Conservation (phyloP, 768 basidiomycete species). For the Suillus alpinus region DNA sequence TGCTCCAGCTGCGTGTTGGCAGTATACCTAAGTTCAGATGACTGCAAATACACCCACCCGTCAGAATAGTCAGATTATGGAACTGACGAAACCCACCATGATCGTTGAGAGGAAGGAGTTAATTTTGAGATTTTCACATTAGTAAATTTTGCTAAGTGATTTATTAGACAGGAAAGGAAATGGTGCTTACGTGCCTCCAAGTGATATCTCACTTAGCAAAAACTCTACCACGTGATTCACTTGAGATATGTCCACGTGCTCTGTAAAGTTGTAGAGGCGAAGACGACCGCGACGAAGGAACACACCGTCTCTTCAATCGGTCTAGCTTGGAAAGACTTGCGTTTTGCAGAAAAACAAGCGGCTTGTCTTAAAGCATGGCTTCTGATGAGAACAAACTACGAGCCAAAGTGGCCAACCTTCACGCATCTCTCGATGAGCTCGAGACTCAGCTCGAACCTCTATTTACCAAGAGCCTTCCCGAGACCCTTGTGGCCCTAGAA, state of each 20-base stretch:
- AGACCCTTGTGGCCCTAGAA: constrained; percentile 61
- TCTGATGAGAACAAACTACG: constrained; percentile 34
- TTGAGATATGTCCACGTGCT: neutral
- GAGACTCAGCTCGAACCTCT: constrained; percentile 66
- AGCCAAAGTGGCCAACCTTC: constrained; percentile 44
- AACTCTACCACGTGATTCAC: neutral
- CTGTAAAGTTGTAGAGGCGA: neutral
- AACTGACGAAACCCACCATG: constrained; percentile 21
- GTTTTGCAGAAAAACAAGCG: neutral
- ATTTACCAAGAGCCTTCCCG: constrained; percentile 63
- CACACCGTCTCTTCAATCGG: neutral
- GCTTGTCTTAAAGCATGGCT: constrained; percentile 29
- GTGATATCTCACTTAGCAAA: no score
- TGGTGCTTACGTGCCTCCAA: no score
- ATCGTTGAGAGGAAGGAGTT: constrained; percentile 9
- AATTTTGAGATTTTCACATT: neutral
- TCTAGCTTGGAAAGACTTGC: neutral
- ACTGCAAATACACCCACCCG: constrained; percentile 38
- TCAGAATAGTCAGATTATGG: neutral
- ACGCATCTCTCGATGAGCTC: constrained; percentile 63
- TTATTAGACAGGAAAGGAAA: no score
- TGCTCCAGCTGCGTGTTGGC: constrained; percentile 96
- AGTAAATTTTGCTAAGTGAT: neutral
- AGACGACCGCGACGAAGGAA: neutral
- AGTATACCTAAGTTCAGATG: constrained; percentile 91